These are phyloP conservation scores for Exophiala calicioides DNA, from an alignment of 2,329 filamentous ascomycete genomes.

Conservation along the genomic window DNA sequence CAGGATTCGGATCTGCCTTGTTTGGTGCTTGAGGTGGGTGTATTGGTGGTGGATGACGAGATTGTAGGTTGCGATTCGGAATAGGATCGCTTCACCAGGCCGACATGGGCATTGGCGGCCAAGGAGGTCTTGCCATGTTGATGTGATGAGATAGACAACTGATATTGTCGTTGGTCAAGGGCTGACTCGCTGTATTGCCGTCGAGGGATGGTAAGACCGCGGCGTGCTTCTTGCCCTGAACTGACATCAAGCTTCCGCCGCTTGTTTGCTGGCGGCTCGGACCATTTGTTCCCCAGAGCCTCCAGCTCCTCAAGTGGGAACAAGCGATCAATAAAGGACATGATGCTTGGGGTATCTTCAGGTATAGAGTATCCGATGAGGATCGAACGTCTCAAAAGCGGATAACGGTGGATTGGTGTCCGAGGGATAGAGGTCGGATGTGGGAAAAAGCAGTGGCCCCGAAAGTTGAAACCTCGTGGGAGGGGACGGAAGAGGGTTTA, in stretches of 20 bases:
- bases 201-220: background rate
- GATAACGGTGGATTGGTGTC: conserved; percentile 1
- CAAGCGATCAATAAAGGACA: conserved; percentile 24
- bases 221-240: background rate
- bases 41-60: background rate
- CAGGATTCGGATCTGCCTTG: conserved; percentile 10
- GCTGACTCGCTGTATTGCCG: conserved; percentile 7
- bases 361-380: background rate
- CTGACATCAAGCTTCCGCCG: conserved; percentile 18
- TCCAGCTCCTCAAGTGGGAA: conserved; percentile 25
- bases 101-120: background rate
- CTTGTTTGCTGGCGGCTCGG: conserved; percentile 20
- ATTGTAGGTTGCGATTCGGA: conserved; percentile 13
- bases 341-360: conserved; percentile 3
- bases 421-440: conserved; percentile 13
- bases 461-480: conserved; percentile 4
- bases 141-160: conserved; percentile 5
- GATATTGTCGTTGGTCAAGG: conserved; percentile 10
- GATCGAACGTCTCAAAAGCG: background rate
- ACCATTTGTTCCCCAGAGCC: conserved; percentile 26
- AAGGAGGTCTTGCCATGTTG: conserved; percentile 1
- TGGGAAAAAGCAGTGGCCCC: conserved; percentile 12
- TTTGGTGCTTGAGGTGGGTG: background rate
- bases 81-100: conserved; percentile 14
- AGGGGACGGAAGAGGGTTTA: conserved; percentile 23